Base-by-base conservation (phyloP, 169 alveolate genomes). In the Nephromyces sp. region DNA sequence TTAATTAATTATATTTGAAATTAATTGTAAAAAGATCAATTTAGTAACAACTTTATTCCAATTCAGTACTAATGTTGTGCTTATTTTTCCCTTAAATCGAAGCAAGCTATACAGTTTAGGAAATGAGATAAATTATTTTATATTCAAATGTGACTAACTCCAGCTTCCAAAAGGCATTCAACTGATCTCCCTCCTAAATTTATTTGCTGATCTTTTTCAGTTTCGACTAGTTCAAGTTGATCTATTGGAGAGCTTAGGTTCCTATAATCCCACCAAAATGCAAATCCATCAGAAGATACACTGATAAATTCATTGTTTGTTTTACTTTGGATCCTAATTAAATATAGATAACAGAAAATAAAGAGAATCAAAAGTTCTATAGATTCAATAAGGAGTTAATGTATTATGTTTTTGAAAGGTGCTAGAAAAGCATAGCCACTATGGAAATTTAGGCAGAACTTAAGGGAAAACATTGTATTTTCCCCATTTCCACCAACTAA, bases 201-300 rank as follows among this genome's bases (percentile, higher is more conserved):
- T n/a, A 84, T 74, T 64, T 83, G 52, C 35, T 53, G 6, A 0
- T 28, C 24, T 6, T 24, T 66, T 27, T 33, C 52, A 15, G 43
- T 65, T 24, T 69, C 74, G n/a, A 84, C 68, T 27, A 89, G 80
- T 6, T 79, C 71, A 52, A 80, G 74, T 51, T 77, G 84, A 53
- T 91, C 92, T 25, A 75, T 78, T 0, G 92, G 92, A 25, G 84
- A 92, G 67, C 79, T 84, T 6, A 88, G 85, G 72, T 87, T 91
- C 72, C 92, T 84, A 52, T 84, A 79, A 76, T 93, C 96, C 96
- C 97, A 93, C 96, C 96, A 93, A 35, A 90, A 78, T 28, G 89
- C 84, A 67, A 92, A 6, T 27, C 97, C 97, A 69, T 93, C 97
- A 5, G 95, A 89, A 24, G 94, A 86, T 8, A 92, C 83, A 2